These are phyloP conservation scores for Cutaneotrichosporon sp. DNA, from an alignment of 1,284 basidiomycete species.

Conservation along the genomic window DNA sequence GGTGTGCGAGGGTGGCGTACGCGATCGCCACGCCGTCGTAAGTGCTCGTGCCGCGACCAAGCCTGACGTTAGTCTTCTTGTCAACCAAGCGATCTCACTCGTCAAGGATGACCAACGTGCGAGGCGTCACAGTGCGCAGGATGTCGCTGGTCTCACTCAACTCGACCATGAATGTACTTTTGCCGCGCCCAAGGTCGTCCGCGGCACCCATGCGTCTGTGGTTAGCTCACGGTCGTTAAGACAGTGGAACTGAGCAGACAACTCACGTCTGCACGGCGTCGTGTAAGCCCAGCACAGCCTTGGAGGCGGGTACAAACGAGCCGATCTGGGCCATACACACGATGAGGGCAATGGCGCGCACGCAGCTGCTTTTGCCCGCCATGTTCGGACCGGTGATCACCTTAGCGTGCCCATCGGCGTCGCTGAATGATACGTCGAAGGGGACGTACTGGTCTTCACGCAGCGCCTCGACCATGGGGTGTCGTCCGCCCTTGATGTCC, in stretches of 20 bases:
- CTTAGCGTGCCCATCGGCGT: slow-evolving; percentile 60
- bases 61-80: slow-evolving; percentile 25
- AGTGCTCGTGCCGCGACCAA: slow-evolving; percentile 50
- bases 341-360: slow-evolving; percentile 46
- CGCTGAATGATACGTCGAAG: slow-evolving; percentile 51
- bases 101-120: slow-evolving; percentile 81
- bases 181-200: slow-evolving; percentile 77
- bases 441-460: slow-evolving; percentile 76
- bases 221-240: not conserved
- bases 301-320: slow-evolving; percentile 63
- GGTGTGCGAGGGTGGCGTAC: slow-evolving; percentile 69
- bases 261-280: slow-evolving; percentile 76
- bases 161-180: slow-evolving; percentile 95
- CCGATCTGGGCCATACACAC: slow-evolving; percentile 59
- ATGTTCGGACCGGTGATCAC: slow-evolving; percentile 65
- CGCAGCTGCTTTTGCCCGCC: slow-evolving; percentile 55
- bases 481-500: slow-evolving; percentile 58
- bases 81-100: slow-evolving; percentile 41
- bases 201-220: slow-evolving; percentile 57
- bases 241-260: not conserved
- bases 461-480: slow-evolving; percentile 74
- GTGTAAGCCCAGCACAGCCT: slow-evolving; percentile 69
- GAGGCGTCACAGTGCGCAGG: slow-evolving; percentile 66
- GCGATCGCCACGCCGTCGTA: slow-evolving; percentile 53
- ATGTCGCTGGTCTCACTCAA: slow-evolving; percentile 92